Base-by-base conservation (phyloP, 345 rosid species). In the Camelina hispida region DNA sequence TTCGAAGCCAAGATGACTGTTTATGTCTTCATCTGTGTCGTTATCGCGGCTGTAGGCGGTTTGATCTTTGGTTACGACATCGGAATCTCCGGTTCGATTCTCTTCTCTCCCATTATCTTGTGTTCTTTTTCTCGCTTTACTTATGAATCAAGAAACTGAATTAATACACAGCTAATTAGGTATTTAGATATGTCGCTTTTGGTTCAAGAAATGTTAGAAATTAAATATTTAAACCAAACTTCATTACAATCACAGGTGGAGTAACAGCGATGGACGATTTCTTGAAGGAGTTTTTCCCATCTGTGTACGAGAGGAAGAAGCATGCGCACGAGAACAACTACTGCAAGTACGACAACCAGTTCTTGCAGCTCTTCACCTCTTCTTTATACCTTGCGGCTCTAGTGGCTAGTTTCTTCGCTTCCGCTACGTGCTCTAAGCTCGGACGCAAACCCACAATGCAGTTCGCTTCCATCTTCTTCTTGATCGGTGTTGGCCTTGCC, bases 211-310 rank as follows among this genome's bases (percentile, higher is more conserved):
- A 59, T 17, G 4, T 34, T 30, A 3, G 23, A 43, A 62, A 53
- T 25, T 25, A 42, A 20, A 43, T 63, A 25, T 1, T 15, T 62
- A 4, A 14, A 42, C 52, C 38, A 62, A 62, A 17, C 20, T 59
- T 59, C 14, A 37, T 18, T 11, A 40, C 12, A 40, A 6, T 4
- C 14, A 42, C 3, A 85, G 97, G 97, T 46, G 97, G 98, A 18
- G 95, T 93, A 38, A 84, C 98, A 32, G 72, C 91, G 23, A 93
- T 93, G 98, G 93, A 88, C 48, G 89, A 82, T 73, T 93, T 93
- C 89, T 80, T 90, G 81, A 65, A 81, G 59, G 54, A 78, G 8
- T 90, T 93, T 71, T 90, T 93, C 35, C 87, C 84, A 1, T 14
- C 11, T 3, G 97, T 93, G 50, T 89, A 79, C 72, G 83, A 73